Conservation (phyloP, 495 filamentous ascomycete species). For the Tuber indicum region DNA sequence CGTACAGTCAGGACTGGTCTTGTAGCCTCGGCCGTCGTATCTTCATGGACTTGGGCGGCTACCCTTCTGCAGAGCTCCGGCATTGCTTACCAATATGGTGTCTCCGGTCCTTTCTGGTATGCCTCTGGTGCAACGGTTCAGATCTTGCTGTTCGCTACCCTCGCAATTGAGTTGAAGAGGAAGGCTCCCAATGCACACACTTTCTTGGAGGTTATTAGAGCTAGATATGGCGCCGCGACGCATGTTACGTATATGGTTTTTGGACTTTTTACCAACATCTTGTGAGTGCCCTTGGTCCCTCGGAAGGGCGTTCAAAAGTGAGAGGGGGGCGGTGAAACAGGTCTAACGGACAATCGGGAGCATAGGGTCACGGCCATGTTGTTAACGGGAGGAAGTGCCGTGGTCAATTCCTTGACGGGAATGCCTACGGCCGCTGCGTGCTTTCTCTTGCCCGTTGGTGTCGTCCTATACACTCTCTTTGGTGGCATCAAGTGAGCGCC, state of each 20-base stretch:
- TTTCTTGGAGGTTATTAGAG: conserved; percentile 69
- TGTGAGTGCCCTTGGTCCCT: conserved; percentile 41
- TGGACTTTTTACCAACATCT: conserved; percentile 74
- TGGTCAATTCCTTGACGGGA: conserved; percentile 75
- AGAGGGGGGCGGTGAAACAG: background rate
- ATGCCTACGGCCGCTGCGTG: conserved; percentile 83
- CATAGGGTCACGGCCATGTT: conserved; percentile 73
- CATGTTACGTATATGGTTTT: conserved; percentile 75
- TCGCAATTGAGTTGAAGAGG: conserved; percentile 89
- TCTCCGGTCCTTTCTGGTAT: conserved; percentile 93
- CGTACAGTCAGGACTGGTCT: conserved; percentile 90
- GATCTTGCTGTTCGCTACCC: conserved; percentile 82
- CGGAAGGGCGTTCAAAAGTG: background rate
- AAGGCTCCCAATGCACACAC: conserved; percentile 82
- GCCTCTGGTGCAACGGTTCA: conserved; percentile 58
- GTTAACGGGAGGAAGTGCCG: conserved; percentile 82
- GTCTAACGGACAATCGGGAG: conserved; percentile 8
- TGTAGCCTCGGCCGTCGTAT: conserved; percentile 91
- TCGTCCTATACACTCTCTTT: conserved; percentile 71
- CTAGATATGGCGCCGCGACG: conserved; percentile 55
- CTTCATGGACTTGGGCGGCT: conserved; percentile 88
- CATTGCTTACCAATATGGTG: conserved; percentile 86
- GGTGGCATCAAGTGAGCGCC: conserved; percentile 64
- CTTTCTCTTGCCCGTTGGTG: conserved; percentile 80
- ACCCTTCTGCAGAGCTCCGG: conserved; percentile 76